Conservation (phyloP, 495 filamentous ascomycete species). For the Penicillium ochrochloron region DNA sequence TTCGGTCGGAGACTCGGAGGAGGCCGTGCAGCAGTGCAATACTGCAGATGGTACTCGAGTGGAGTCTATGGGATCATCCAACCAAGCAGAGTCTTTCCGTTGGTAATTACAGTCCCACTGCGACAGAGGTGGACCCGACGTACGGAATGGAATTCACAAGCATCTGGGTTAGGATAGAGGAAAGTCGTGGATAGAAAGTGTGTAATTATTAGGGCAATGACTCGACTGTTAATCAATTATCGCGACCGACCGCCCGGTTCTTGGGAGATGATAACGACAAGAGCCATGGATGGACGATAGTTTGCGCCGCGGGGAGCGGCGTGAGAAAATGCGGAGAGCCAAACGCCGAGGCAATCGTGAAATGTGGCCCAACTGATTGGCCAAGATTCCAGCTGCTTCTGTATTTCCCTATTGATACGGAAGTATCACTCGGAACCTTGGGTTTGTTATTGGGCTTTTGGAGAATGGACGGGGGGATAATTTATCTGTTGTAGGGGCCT, state of each 20-base stretch:
- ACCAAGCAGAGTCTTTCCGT: conserved; percentile 35
- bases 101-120: conserved; percentile 25
- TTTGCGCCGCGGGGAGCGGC: not conserved
- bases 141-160: conserved; percentile 11
- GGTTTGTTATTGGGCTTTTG: not conserved
- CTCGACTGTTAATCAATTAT: not conserved
- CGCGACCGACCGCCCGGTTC: not conserved
- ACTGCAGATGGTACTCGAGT: no score
- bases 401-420: not conserved
- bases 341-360: conserved; percentile 28
- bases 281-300: not conserved
- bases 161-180: not conserved
- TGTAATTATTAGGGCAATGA: no score
- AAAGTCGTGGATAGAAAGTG: not conserved
- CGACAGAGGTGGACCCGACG: conserved; percentile 10
- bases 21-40: conserved; percentile 19
- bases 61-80: conserved; percentile 26
- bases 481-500: conserved; percentile 5
- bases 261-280: not conserved
- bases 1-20: conserved; percentile 15
- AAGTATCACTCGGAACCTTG: not conserved
- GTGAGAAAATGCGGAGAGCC: conserved; percentile 24
- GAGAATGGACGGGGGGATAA: conserved; percentile 13
- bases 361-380: conserved; percentile 27
- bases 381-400: conserved; percentile 24